These are phyloP conservation scores for Aspergillus pseudoglaucus DNA, from an alignment of 2,329 filamentous ascomycete genomes.

Conservation along the genomic window DNA sequence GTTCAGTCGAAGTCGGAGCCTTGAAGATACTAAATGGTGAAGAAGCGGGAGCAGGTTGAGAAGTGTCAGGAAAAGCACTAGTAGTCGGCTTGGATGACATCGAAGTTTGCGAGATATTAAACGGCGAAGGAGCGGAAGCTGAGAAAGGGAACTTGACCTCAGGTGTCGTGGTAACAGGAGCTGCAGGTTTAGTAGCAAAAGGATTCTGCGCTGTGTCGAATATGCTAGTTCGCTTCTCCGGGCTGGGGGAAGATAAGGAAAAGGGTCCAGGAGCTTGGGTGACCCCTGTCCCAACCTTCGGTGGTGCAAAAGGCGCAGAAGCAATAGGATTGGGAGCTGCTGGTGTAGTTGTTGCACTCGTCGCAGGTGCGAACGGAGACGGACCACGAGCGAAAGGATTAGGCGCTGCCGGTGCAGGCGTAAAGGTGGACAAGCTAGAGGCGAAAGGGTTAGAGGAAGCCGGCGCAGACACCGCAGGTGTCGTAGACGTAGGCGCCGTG, in stretches of 20 bases:
- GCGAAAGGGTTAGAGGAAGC: too few species aligned
- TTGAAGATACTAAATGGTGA: constrained; percentile 1
- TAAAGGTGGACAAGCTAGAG: too few species aligned
- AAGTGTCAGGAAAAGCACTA: constrained; percentile 2
- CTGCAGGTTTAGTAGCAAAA: constrained; percentile 1
- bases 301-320: constrained; percentile 1
- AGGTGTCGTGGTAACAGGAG: neutral
- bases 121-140: neutral
- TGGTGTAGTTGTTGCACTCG: neutral
- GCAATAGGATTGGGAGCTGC: neutral
- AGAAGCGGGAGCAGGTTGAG: neutral
- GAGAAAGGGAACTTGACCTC: neutral
- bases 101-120: neutral
- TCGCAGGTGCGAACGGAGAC: neutral
- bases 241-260: neutral
- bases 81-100: neutral
- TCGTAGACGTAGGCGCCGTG: neutral
- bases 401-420: neutral
- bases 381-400: constrained; percentile 3
- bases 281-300: neutral
- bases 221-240: neutral
- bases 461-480: neutral
- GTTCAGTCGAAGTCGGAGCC: constrained; percentile 5
- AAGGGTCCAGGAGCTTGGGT: neutral
- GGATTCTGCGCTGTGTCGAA: neutral